phyloP scores from a whole-genome alignment of 257 asterid genomes.

The Thymus mandschuricus region DNA sequence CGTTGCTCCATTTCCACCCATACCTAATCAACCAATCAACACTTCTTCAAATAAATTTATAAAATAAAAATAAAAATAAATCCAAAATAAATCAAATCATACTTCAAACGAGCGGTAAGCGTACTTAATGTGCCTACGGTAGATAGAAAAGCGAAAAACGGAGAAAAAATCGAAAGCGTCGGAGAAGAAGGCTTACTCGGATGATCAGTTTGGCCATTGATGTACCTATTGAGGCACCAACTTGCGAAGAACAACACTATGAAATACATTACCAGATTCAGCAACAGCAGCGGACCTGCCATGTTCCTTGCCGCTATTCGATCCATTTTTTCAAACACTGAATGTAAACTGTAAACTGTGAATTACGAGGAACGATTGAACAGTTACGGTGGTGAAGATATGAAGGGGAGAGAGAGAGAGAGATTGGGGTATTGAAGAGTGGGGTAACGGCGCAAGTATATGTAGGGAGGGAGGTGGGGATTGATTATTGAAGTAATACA shows the following conservation, averaged over 20 bases:
- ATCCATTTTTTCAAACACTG: constrained; percentile 47
- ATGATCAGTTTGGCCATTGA: constrained; percentile 74
- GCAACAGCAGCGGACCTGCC: constrained; percentile 78
- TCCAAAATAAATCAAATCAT: too few species aligned
- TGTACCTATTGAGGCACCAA: constrained; percentile 73
- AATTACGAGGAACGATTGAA: not conserved
- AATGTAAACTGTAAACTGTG: too few species aligned
- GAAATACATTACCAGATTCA: constrained; percentile 71
- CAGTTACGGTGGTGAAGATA: too few species aligned
- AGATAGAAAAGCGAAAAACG: too few species aligned
- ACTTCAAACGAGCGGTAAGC: too few species aligned
- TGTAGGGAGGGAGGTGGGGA: not conserved
- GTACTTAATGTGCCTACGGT: too few species aligned
- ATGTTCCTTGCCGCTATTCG: constrained; percentile 61
- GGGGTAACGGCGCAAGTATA: not conserved
- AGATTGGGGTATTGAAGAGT: not conserved
- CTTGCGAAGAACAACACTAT: constrained; percentile 79
- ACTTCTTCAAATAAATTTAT: too few species aligned
- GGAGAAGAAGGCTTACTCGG: constrained; percentile 52
- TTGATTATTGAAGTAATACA: not conserved
- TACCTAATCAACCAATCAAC: constrained; percentile 40
- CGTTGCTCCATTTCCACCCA: constrained; percentile 91
- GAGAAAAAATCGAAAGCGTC: not conserved
- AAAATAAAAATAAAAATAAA: too few species aligned
- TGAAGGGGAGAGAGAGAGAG: too few species aligned